Base-by-base conservation (phyloP, 1,284 basidiomycete species). In the Somion occarium region DNA sequence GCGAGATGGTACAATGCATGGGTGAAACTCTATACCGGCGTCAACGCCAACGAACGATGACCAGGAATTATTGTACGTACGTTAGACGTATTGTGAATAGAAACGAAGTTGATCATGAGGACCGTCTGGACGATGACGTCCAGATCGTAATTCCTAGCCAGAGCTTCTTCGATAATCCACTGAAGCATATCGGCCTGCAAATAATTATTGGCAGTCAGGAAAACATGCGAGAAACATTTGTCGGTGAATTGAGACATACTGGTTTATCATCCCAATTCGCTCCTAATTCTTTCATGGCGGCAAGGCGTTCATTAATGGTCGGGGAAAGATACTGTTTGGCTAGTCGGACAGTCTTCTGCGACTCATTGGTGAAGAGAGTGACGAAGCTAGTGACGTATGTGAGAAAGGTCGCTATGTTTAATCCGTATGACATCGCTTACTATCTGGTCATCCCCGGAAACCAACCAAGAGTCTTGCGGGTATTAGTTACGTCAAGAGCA, bases 201-300 rank as follows among this genome's bases (percentile, higher is more conserved):
- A 15, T n/a, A 5, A n/a, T 18, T 18, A 18, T 13, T 24, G n/a
- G 9, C 12, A 5, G 48, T 44, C 23, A 50, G 48, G 18, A 15
- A 20, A 5, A 41, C 22, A 24, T 34, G 4, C 11, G 19, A 3
- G 19, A 5, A 4, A n/a, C n/a, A n/a, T n/a, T 34, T 7, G 15
- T 7, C 15, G 15, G 30, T 34, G 26, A 41, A 30, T 4, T 53
- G 62, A n/a, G 19, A 18, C 39, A 9, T 41, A 68, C 68, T 3
- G 67, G 68, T 44, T 62, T 65, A 5, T 64, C 69, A 1, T 59
- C 50, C 67, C 67, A 73, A 27, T 68, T 61, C 2, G 65, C 56
- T 2, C 70, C 71, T 26, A 64, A 56, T 44, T 69, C 63, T 5
- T 59, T 56, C 34, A 69, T 52, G 27, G 56, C 57, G 13, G 56